These are phyloP conservation scores for Aspergillus carlsbadensis DNA, from an alignment of 495 filamentous ascomycete species.

Conservation along the genomic window DNA sequence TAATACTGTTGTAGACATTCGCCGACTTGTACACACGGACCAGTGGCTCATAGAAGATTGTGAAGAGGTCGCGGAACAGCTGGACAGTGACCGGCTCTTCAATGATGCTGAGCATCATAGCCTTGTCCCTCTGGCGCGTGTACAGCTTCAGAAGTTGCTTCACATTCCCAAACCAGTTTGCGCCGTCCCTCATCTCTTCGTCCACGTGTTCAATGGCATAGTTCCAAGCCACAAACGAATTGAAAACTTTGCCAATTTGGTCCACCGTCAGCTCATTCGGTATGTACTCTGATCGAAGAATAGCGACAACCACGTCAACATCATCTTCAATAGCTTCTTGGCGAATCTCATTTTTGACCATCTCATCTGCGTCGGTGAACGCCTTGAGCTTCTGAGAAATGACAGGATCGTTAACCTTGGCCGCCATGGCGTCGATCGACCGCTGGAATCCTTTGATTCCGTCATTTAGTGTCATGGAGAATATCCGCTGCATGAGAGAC, in stretches of 20 bases:
- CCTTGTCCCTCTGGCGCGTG: constrained; percentile 89
- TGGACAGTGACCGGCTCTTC: constrained; percentile 93
- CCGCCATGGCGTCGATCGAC: constrained; percentile 71
- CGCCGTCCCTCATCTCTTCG: constrained; percentile 81
- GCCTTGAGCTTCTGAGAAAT: constrained; percentile 80
- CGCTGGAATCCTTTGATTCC: constrained; percentile 82
- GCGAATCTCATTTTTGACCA: constrained; percentile 69
- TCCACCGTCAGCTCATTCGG: constrained; percentile 63
- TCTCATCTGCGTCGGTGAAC: constrained; percentile 73
- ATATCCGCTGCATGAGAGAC: constrained; percentile 88
- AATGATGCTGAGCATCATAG: constrained; percentile 94
- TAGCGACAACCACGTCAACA: constrained; percentile 79
- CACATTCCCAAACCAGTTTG: constrained; percentile 86
- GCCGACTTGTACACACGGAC: constrained; percentile 97
- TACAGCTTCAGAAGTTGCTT: constrained; percentile 94
- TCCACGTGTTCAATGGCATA: constrained; percentile 89
- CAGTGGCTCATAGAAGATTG: constrained; percentile 97
- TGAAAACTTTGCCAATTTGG: constrained; percentile 82
- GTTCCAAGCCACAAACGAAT: constrained; percentile 96
- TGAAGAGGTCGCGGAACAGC: constrained; percentile 93
- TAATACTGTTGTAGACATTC: constrained; percentile 95
- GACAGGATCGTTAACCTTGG: constrained; percentile 73
- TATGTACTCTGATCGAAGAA: constrained; percentile 73
- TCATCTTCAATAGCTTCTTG: constrained; percentile 66
- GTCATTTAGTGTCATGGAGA: constrained; percentile 86